A percentile compares a stretch with the other conserved stretches of the same genome.
Conservation (phyloP, 768 basidiomycete species). For the Tricholoma matsutake region DNA sequence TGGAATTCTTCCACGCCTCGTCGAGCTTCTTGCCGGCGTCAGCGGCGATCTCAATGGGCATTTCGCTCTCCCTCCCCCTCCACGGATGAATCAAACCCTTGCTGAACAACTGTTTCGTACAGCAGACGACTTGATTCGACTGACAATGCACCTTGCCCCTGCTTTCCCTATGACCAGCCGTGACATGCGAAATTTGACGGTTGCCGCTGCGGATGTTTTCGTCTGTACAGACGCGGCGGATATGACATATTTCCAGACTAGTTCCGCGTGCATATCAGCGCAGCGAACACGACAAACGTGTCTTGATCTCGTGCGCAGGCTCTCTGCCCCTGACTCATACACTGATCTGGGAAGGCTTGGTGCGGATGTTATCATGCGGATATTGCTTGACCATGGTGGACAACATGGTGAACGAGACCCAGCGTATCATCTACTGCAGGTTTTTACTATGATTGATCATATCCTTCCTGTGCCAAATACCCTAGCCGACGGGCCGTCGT, state of each 20-base stretch:
- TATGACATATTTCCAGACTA: constrained; percentile 35
- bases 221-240: constrained; percentile 48
- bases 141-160: constrained; percentile 46
- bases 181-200: constrained; percentile 41
- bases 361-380: constrained; percentile 52
- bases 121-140: constrained; percentile 48
- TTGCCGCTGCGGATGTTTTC: constrained; percentile 51
- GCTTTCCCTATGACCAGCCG: constrained; percentile 51
- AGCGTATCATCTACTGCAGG: constrained; percentile 50
- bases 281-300: constrained; percentile 47
- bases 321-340: constrained; percentile 33
- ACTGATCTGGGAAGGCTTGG: constrained; percentile 35
- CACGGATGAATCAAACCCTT: constrained; percentile 37
- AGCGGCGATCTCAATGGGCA: constrained; percentile 50
- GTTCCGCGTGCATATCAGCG: constrained; percentile 40
- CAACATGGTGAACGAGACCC: constrained; percentile 48
- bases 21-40: constrained; percentile 48
- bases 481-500: constrained; percentile 27
- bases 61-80: constrained; percentile 42
- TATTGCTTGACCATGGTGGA: constrained; percentile 50
- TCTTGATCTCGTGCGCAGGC: constrained; percentile 41
- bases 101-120: constrained; percentile 55
- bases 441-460: constrained; percentile 53
- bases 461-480: constrained; percentile 43
- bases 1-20: constrained; percentile 54